Evolutionary conservation across 1,284 basidiomycete genomes (phyloP).

Genomic region (Ustilago shanxiensis): DNA sequence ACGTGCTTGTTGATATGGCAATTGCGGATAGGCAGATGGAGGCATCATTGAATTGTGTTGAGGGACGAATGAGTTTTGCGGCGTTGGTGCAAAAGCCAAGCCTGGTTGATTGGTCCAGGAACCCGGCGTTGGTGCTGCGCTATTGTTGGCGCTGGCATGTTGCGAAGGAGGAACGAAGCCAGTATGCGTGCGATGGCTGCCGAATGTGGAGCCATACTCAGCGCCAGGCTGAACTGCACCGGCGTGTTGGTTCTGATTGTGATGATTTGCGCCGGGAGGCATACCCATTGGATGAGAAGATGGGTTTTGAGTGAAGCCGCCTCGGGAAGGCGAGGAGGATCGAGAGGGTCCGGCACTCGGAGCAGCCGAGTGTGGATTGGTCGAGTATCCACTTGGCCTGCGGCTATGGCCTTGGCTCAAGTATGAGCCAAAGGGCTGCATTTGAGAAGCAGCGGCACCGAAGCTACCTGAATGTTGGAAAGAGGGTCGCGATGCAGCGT

Average conservation of each 20-base stretch:
- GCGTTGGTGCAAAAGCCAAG: slow-evolving; percentile 12
- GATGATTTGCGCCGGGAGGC: slow-evolving; percentile 13
- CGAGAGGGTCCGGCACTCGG: slow-evolving; percentile 50
- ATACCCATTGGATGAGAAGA: slow-evolving; percentile 24
- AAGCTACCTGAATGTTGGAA: slow-evolving; percentile 34
- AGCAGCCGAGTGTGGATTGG: slow-evolving; percentile 46
- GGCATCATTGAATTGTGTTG: slow-evolving; percentile 32
- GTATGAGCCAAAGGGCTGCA: slow-evolving; percentile 25
- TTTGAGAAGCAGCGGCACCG: slow-evolving; percentile 21
- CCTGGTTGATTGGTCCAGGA: slow-evolving; percentile 29
- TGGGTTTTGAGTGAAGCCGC: background rate
- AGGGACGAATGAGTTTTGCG: slow-evolving; percentile 22
- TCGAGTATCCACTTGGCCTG: slow-evolving; percentile 39
- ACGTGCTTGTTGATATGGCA: slow-evolving; percentile 10
- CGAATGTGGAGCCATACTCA: slow-evolving; percentile 32
- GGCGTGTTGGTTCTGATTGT: slow-evolving; percentile 15
- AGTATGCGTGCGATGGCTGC: slow-evolving; percentile 25
- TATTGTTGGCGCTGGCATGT: background rate
- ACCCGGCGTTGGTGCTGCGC: slow-evolving; percentile 15
- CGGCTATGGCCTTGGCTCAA: slow-evolving; percentile 25
- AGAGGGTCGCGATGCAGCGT: slow-evolving; percentile 16
- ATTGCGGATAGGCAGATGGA: slow-evolving; percentile 10
- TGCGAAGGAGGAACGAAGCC: slow-evolving; percentile 16
- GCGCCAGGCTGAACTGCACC: slow-evolving; percentile 7
- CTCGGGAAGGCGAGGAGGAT: slow-evolving; percentile 43